Evolutionary conservation across 192 early-diverging fungal genomes (phyloP), one percentile per base, ranked within the genome.

Genomic region (Rhizophagus clarus): DNA sequence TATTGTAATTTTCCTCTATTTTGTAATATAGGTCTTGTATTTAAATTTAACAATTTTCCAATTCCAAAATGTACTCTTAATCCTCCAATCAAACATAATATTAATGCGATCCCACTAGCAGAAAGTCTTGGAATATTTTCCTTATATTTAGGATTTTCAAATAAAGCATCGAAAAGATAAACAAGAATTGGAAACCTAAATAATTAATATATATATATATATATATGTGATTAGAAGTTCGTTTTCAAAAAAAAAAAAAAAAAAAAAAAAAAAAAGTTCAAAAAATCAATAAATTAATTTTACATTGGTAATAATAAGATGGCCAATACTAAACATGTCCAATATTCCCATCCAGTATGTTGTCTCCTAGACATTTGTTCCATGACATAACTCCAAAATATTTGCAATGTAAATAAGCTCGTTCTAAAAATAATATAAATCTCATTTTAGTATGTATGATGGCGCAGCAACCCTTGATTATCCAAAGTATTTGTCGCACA

Each of bases 321-420:
- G 22, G 45, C 71, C 26, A 49, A 11, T 14, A 51, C 17, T 22
- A 49, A 15, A 72, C n/a, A 72, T 49, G 4, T 56, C 71, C 45
- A 51, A 49, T 72, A 51, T 51, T 72, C 71, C n/a, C 40, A 72
- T 29, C 71, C 42, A 17, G 14, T 29, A n/a, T 49, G 31, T 26
- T 72, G 14, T 45, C 3, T 45, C n/a, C 45, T 10, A 11, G 71
- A 72, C 4, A 51, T 29, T 72, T 72, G 45, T 72, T 72, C 71
- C 40, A 72, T 72, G 4, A 72, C 4, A 49, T 29, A 28, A 72
- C 12, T 72, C 40, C 71, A 72, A 51, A 37, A 72, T 7, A 20
- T 37, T 11, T 72, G 71, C 26, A 56, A 72, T 5, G 17, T 6
- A 15, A 72, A 26, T 20, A 72, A 51, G 17, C 45, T 28, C 22